Conservation (phyloP, 2,329 filamentous ascomycete genomes). For the Madurella mycetomatis region DNA sequence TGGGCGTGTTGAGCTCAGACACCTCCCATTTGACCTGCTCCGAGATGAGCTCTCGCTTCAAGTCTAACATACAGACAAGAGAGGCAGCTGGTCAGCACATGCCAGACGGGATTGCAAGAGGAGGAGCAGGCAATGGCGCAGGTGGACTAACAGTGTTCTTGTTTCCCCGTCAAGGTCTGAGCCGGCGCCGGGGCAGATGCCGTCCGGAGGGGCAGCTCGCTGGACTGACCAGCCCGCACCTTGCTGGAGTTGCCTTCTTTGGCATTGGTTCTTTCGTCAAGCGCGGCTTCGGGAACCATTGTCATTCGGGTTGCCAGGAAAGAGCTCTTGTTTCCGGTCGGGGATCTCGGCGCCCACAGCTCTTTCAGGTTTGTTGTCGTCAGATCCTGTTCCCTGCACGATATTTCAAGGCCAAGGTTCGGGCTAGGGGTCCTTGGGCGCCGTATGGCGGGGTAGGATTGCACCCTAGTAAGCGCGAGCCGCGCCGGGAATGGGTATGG, state of each 20-base stretch:
- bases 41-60: conserved; percentile 91
- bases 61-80: conserved; percentile 52
- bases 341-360: background rate
- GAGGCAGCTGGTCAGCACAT: conserved; percentile 2
- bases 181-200: conserved; percentile 30
- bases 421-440: background rate
- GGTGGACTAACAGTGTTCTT: conserved; percentile 79
- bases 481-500: background rate
- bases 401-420: background rate
- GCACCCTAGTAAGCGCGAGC: background rate
- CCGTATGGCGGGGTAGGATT: conserved; percentile 3
- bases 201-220: conserved; percentile 15
- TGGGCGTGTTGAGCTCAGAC: conserved; percentile 87
- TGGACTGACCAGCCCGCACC: conserved; percentile 5
- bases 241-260: conserved; percentile 6
- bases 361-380: background rate
- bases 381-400: no score
- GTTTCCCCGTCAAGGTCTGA: conserved; percentile 76
- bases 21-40: conserved; percentile 90
- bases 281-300: conserved; percentile 11
- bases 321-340: background rate
- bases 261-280: background rate
- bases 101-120: background rate
- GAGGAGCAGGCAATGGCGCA: no score
- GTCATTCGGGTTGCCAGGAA: background rate